Evolutionary conservation across 2,329 filamentous ascomycete genomes (phyloP).

Genomic region (Byssoonygena ceratinophila): DNA sequence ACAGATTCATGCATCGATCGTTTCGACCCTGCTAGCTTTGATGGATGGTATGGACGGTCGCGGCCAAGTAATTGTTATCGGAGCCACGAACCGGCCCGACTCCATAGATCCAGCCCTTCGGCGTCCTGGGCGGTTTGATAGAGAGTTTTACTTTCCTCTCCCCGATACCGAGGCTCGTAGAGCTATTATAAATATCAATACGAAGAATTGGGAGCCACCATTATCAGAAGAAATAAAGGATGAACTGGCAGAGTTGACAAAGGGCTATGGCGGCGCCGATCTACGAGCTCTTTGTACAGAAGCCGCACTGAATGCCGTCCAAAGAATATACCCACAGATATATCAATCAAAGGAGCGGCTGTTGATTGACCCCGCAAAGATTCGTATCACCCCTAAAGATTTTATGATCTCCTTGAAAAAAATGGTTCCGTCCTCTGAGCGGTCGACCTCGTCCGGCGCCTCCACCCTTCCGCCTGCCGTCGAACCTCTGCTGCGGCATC

Average conservation of each 20-base stretch:
- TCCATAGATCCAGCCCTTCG: conserved; percentile 96
- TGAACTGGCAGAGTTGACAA: conserved; percentile 71
- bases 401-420: conserved; percentile 97
- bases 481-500: conserved; percentile 66
- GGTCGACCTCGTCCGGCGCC: conserved; percentile 75
- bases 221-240: conserved; percentile 69
- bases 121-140: conserved; percentile 92
- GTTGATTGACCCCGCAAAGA: conserved; percentile 71
- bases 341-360: conserved; percentile 86
- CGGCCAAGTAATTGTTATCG: conserved; percentile 95
- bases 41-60: conserved; percentile 99
- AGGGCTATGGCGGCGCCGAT: conserved; percentile 94
- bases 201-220: conserved; percentile 74
- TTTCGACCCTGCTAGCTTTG: conserved; percentile 80
- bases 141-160: conserved; percentile 95
- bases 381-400: conserved; percentile 80
- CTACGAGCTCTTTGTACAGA: conserved; percentile 89
- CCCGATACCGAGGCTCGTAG: conserved; percentile 70
- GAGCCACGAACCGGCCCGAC: conserved; percentile 97
- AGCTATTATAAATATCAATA: conserved; percentile 89
- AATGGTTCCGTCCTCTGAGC: conserved; percentile 87
- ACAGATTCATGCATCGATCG: conserved; percentile 96
- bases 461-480: conserved; percentile 67
- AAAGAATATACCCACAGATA: conserved; percentile 91
- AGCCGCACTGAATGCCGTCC: conserved; percentile 88